These are phyloP conservation scores for Dendrocalamus sinicus DNA, from an alignment of 176 grass and related monocot species.

Conservation along the genomic window DNA sequence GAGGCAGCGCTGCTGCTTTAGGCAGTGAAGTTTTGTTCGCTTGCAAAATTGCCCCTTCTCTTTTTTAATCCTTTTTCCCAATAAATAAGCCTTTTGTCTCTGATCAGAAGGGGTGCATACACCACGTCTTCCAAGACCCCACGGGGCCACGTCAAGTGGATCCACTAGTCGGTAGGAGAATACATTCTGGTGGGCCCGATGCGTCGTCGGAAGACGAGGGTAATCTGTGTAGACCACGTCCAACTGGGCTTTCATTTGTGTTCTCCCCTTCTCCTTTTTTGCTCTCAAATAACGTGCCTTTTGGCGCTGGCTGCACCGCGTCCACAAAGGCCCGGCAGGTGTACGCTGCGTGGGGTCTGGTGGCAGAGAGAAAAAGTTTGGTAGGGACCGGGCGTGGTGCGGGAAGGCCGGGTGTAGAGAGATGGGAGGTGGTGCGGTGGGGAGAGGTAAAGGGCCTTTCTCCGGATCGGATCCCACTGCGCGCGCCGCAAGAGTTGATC, in stretches of 20 bases:
- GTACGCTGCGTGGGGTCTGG: slow-evolving; percentile 8
- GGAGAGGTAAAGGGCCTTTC: background rate
- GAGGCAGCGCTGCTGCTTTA: background rate
- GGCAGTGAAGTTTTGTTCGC: slow-evolving; percentile 48
- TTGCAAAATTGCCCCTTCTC: background rate
- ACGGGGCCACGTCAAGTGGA: rapidly evolving
- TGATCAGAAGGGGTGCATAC: background rate
- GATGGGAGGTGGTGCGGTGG: background rate
- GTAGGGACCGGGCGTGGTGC: background rate
- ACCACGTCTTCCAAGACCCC: slow-evolving; percentile 13
- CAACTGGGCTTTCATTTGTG: background rate
- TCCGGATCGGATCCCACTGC: slow-evolving; percentile 8
- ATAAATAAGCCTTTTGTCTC: slow-evolving; percentile 3
- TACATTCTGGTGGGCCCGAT: rapidly evolving
- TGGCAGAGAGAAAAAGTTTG: slow-evolving; percentile 29
- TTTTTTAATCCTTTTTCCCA: background rate
- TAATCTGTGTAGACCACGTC: background rate
- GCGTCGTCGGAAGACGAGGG: background rate
- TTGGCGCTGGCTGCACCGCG: slow-evolving; percentile 46
- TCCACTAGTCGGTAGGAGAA: rapidly evolving
- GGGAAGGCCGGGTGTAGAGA: background rate
- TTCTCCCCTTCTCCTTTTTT: background rate
- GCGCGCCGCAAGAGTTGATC: background rate
- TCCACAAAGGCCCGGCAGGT: background rate
- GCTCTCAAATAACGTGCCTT: slow-evolving; percentile 32